phyloP scores from a whole-genome alignment of 2,329 filamentous ascomycete genomes.

The Penicillium hordei region DNA sequence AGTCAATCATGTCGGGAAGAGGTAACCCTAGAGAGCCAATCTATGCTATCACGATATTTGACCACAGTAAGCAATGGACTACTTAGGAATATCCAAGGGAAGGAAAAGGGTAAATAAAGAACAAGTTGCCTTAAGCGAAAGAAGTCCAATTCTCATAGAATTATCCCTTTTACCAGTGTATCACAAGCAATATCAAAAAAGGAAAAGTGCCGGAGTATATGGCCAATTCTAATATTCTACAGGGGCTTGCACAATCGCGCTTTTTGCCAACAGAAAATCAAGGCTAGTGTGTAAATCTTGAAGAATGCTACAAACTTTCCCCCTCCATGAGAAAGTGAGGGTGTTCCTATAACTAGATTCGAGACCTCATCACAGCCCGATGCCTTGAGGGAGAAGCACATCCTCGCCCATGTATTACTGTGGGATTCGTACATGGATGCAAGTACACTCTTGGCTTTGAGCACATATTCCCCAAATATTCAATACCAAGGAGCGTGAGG shows the following conservation, averaged over 20 bases:
- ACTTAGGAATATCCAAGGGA: not conserved
- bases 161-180: not conserved
- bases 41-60: not conserved
- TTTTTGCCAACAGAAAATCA: not conserved
- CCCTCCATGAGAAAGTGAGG: not conserved
- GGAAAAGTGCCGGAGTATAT: constrained; percentile 1
- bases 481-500: not conserved
- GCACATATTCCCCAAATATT: not conserved
- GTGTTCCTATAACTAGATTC: not conserved
- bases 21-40: not conserved
- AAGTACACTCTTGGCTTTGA: not conserved
- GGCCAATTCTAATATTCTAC: constrained; percentile 2
- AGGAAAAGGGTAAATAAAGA: not conserved
- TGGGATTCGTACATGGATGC: not conserved
- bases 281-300: not conserved
- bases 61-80: not conserved
- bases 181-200: not conserved
- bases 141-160: not conserved
- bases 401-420: not conserved
- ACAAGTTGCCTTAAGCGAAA: no score
- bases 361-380: not conserved
- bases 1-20: not conserved
- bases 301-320: not conserved
- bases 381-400: no score
- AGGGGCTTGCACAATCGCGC: not conserved